Conservation (phyloP, 1,139 yeast species). For the Yamadazyma sp. region DNA sequence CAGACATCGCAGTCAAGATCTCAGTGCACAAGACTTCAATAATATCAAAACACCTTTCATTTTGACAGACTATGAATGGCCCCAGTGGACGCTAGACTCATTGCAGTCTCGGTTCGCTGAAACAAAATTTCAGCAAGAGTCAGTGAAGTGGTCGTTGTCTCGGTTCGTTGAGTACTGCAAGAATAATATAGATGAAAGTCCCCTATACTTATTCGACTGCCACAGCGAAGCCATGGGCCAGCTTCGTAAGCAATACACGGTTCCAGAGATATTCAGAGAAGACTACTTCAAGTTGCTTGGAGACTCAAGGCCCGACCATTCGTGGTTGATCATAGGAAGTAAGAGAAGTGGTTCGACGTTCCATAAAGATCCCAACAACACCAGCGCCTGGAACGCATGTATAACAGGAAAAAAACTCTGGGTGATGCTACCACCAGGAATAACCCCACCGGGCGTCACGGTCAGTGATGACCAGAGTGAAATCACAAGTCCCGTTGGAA, state of each 20-base stretch:
- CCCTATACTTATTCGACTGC: conserved; percentile 84
- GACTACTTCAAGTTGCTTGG: conserved; percentile 52
- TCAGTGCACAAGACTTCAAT: conserved; percentile 45
- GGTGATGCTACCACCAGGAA: conserved; percentile 82
- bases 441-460: conserved; percentile 82
- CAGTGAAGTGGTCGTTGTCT: conserved; percentile 73
- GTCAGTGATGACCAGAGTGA: conserved; percentile 79
- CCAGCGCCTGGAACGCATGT: conserved; percentile 88
- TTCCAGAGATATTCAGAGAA: conserved; percentile 51
- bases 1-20: conserved; percentile 40
- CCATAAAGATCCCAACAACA: conserved; percentile 89
- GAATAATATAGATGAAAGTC: conserved; percentile 72
- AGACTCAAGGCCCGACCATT: conserved; percentile 77
- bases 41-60: conserved; percentile 65
- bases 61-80: conserved; percentile 56
- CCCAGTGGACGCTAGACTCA: conserved; percentile 58
- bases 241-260: conserved; percentile 50
- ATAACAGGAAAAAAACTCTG: conserved; percentile 76
- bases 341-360: conserved; percentile 81
- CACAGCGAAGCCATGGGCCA: conserved; percentile 61
- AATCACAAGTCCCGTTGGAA: conserved; percentile 87
- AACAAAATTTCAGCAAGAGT: conserved; percentile 75
- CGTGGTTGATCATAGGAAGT: conserved; percentile 89
- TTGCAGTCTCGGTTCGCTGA: conserved; percentile 56
- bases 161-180: conserved; percentile 63